phyloP scores from a whole-genome alignment of 2,329 filamentous ascomycete species.

The Emericellopsis cladophorae region DNA sequence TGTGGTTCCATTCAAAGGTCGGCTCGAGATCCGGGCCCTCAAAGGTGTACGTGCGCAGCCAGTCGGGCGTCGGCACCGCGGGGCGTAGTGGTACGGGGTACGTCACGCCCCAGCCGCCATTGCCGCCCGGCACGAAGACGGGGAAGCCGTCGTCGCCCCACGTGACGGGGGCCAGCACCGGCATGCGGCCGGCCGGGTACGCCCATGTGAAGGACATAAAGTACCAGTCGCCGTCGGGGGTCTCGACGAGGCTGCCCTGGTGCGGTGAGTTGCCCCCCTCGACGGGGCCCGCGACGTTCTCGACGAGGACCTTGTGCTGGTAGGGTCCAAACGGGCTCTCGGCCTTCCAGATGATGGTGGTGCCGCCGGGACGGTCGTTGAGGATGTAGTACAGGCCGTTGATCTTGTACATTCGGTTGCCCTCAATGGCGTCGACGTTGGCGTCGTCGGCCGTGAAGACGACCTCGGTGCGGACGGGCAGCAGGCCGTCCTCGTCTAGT shows the following conservation, averaged over 20 bases:
- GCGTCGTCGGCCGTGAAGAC: conserved; percentile 8
- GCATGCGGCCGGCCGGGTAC: conserved; percentile 43
- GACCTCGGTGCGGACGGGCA: conserved; percentile 25
- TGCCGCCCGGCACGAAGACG: conserved; percentile 21
- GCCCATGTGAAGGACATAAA: conserved; percentile 44
- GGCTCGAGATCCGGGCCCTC: conserved; percentile 23
- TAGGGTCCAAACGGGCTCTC: conserved; percentile 40
- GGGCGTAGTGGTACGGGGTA: conserved; percentile 23
- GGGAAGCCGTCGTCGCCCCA: conserved; percentile 42
- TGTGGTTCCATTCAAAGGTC: conserved; percentile 51
- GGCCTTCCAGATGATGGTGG: conserved; percentile 35
- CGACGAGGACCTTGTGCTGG: conserved; percentile 26
- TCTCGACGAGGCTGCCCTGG: conserved; percentile 43
- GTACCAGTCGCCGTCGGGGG: conserved; percentile 39
- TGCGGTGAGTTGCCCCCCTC: conserved; percentile 31
- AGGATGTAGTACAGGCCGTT: conserved; percentile 44
- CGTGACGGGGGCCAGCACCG: conserved; percentile 40
- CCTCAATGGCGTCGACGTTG: conserved; percentile 27
- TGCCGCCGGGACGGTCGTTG: conserved; percentile 26
- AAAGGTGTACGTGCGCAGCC: conserved; percentile 31
- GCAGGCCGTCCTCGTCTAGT: conserved; percentile 32
- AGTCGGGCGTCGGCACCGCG: conserved; percentile 6
- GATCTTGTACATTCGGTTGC: conserved; percentile 43
- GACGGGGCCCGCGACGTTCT: conserved; percentile 26
- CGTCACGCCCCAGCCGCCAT: conserved; percentile 32